Evolutionary conservation across 1,139 yeast genomes (phyloP), one percentile per base, ranked within the genome.

Genomic region (Kodamaea ohmeri): DNA sequence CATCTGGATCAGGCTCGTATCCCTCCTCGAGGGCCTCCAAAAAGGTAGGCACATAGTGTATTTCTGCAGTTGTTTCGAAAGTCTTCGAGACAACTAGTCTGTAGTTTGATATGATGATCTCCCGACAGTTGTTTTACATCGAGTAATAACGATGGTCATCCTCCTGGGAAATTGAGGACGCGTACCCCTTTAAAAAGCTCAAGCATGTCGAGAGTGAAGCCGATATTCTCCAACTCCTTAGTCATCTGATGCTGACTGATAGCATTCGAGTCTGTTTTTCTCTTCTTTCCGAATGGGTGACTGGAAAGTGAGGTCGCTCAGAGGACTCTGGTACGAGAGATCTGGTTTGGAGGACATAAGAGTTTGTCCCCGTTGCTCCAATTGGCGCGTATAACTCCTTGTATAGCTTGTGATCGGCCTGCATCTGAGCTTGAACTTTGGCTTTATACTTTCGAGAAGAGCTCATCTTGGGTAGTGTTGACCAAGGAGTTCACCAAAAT

Each of bases 161-260:
- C 36, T 72, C 78, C 35, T 66, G 69, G n/a, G 40, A 71, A 75
- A 43, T 72, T 68, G 25, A 68, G 63, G 6, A 79, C 70, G 36
- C 78, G 63, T 25, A 79, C 53, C 0, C 84, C 84, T 6, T 81
- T 78, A 31, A 79, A 59, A 36, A 76, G 66, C 48, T 78, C 81
- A 37, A 76, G 52, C 72, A 79, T 69, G 49, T 76, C 83, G 25
- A 76, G 55, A 7, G 78, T 72, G 37, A 75, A 60, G 1, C 75
- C 73, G 13, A 71, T 69, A 38, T 73, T 67, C 41, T 71, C 75
- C 25, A 72, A 55, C 41, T 68, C 75, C 41, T 65, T 63, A n/a
- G 60, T 57, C 22, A 69, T 48, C 33, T 67, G 66, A 32, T 58
- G 62, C 33, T 58, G 60, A 34, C 53, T 53, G 14, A 65, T 61